A percentile compares a stretch with the other conserved stretches of the same genome.
phyloP scores from a whole-genome alignment of 2,329 filamentous ascomycete species.

The Rugonectria rugulosa region DNA sequence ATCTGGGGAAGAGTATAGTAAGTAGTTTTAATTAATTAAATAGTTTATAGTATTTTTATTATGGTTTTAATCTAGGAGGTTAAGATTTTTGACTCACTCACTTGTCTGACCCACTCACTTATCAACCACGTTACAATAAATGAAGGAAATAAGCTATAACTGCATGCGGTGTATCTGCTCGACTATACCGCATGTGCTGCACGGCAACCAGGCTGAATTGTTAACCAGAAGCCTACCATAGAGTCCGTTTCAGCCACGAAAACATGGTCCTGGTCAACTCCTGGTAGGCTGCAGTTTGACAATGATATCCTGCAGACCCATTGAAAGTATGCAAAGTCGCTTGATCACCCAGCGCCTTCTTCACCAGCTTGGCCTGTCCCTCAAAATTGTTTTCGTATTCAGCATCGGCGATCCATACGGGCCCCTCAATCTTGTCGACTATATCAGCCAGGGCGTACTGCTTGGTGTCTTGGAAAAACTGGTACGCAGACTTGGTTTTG shows the following conservation, averaged over 20 bases:
- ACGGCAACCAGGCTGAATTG: too few species aligned
- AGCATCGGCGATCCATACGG: constrained; percentile 23
- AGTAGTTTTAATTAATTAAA: too few species aligned
- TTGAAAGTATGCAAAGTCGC: constrained; percentile 21
- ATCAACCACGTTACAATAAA: too few species aligned
- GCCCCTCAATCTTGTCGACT: constrained; percentile 14
- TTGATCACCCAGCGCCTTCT: constrained; percentile 20
- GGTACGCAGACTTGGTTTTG: constrained; percentile 15
- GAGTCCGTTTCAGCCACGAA: constrained; percentile 20
- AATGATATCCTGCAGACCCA: constrained; percentile 23
- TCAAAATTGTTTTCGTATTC: constrained; percentile 14
- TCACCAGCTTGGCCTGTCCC: constrained; percentile 18
- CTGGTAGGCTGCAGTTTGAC: constrained; percentile 22
- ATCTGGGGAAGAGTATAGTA: too few species aligned
- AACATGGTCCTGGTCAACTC: constrained; percentile 19
- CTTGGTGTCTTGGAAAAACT: constrained; percentile 16
- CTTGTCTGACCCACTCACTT: too few species aligned
- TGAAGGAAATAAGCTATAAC: too few species aligned
- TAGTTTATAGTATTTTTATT: too few species aligned
- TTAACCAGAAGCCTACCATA: too few species aligned
- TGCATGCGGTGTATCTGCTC: too few species aligned
- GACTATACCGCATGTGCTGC: too few species aligned
- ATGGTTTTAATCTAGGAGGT: too few species aligned
- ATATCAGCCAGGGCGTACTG: constrained; percentile 13
- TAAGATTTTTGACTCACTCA: too few species aligned